Evolutionary conservation across 2,329 filamentous ascomycete species (phyloP), one percentile per base, ranked within the genome.

Genomic region (Aureobasidium musti): DNA sequence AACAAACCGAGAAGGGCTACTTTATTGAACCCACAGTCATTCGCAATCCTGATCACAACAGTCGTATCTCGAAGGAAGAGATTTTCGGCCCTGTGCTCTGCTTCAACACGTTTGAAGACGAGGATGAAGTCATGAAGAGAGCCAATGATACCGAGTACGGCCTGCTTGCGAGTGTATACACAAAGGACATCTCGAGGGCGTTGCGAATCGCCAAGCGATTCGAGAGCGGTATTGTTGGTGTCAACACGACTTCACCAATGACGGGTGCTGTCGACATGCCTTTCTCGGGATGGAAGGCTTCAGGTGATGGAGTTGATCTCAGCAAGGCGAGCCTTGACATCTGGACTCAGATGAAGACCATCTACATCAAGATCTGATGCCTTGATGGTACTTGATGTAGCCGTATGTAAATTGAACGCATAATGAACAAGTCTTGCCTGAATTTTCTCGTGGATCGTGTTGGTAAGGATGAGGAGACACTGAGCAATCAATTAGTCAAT

Each of bases 221-320:
- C 28, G 71, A 73, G n/a, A 63, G 52, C 23, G 71, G 71, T 17
- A 69, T 67, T 39, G 71, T 72, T 1, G 67, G 67, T 21, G 57
- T 73, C 64, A 73, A 73, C 70, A 64, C 57, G 2, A 78, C 76
- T 52, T 73, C 80, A 52, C 78, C 74, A 53, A 73, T 80, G 56
- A 77, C 74, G 65, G 69, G 78, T 21, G 72, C 75, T 66, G 79
- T 80, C 66, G 70, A 80, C 47, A 74, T 77, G 3, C 82, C 83
- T 0, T 84, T 85, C 70, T 82, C 83, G 35, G 83, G 83, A 8
- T 78, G 70, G 60, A 85, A 84, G 76, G 77, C 82, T 73, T 81
- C 78, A 67, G 83, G 83, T 0, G 68, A 81, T 19, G 83, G 83
- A 2, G 73, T 82, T 3, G 83, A 85, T 73, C 79, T 79, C 61